Base-by-base conservation (phyloP, 768 basidiomycete genomes). In the Kwoniella heveanensis region DNA sequence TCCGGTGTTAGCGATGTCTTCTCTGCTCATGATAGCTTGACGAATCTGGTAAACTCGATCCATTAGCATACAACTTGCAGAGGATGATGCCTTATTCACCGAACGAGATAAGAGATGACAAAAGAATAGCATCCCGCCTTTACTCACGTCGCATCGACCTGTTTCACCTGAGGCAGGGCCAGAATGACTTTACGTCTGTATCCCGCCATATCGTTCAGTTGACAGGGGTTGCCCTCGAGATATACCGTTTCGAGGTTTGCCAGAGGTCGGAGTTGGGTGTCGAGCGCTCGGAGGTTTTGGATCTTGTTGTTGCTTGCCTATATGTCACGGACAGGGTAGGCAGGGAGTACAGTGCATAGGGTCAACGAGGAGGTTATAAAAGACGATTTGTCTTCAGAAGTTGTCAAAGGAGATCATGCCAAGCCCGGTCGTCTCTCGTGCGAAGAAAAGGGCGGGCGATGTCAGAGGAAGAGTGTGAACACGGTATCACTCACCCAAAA, bases 141-240 rank as follows among this genome's bases (percentile, higher is more conserved):
- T n/a, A 87, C 92, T 66, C 74, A 97, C 89, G 90, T 97, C 46
- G 96, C 96, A 80, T 99, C 96, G 54, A 99, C 88, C 81, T 99
- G 96, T 73, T 86, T 86, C 60, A 98, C 80, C 72, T 95, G 91
- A 0, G 94, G 94, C 22, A 96, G 82, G 2, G 88, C 87, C 39
- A 98, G 81, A 78, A 90, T 91, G 57, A 98, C 84, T 82, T 96
- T 99, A 57, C 95, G 83, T 70, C 92, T 83, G 77, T 98, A 99
- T 22, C 83, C 85, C 1, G 85, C 82, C 79, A 86, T 88, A 72
- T 97, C 91, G 15, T 83, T 83, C 49, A 80, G 83, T 77, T 99
- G 93, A 67, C 92, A 90, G 2, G 96, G 96, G 75, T 99, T 99
- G 4, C 86, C 88, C 81, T 99, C 96, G 25, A 99, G 86, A 77